Evolutionary conservation across 176 grass and related monocot genomes (phyloP).

Genomic region (sorghum (Sorghum bicolor)): DNA sequence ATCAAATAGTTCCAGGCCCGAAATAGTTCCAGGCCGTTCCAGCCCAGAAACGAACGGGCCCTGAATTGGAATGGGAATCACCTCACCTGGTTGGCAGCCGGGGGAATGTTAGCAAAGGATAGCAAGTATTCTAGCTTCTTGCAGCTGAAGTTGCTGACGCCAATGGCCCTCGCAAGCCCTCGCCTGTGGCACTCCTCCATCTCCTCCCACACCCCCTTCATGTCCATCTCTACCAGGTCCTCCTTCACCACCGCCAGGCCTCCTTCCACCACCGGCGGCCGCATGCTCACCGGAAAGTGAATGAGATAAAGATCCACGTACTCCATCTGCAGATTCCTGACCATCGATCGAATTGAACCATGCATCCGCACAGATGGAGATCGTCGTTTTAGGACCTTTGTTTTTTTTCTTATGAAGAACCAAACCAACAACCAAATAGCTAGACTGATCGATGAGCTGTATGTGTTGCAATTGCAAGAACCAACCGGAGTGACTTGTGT

Average conservation of each 20-base stretch:
- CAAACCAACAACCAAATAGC: too few species aligned
- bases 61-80: too few species aligned
- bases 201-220: constrained; percentile 17
- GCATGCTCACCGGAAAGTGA: constrained; percentile 3
- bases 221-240: background rate
- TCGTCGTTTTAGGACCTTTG: too few species aligned
- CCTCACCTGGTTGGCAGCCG: background rate
- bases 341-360: too few species aligned
- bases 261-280: background rate
- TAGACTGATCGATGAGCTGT: too few species aligned
- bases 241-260: background rate
- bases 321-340: constrained; percentile 21
- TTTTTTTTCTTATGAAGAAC: too few species aligned
- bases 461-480: too few species aligned
- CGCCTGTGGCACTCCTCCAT: constrained; percentile 31
- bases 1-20: too few species aligned
- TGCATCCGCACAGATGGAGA: too few species aligned
- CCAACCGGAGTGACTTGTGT: constrained; percentile 9
- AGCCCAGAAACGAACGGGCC: too few species aligned
- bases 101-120: background rate
- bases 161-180: constrained; percentile 12
- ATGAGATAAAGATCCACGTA: constrained; percentile 27
- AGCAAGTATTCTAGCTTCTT: constrained; percentile 30
- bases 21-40: too few species aligned
- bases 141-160: constrained; percentile 28